Percentiles rank a stretch among this genome's conserved stretches.
These are phyloP conservation scores for Gnomoniopsis smithogilvyi DNA, from an alignment of 2,329 filamentous ascomycete genomes.

Conservation along the genomic window DNA sequence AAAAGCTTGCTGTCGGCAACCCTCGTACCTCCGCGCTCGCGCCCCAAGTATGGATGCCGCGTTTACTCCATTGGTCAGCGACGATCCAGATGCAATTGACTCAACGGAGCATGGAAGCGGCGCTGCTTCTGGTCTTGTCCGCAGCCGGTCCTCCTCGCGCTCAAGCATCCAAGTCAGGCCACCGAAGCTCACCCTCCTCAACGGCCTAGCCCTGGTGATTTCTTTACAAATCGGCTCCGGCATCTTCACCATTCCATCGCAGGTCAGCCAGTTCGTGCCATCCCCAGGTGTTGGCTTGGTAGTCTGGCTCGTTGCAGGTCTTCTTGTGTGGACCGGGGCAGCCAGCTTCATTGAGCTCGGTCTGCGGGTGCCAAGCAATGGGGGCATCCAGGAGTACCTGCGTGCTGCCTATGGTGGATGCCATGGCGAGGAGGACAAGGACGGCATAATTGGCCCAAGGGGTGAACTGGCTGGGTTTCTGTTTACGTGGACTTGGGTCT, in stretches of 20 bases:
- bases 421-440: not conserved
- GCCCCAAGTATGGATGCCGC: too few relatives aligned
- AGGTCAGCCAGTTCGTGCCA: conserved; percentile 38
- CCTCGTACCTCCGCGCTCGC: too few relatives aligned
- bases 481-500: conserved; percentile 41
- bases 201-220: conserved; percentile 40
- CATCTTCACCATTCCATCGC: conserved; percentile 42
- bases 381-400: conserved; percentile 44
- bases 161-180: too few relatives aligned
- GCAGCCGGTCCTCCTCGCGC: too few relatives aligned
- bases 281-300: conserved; percentile 39
- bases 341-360: conserved; percentile 45
- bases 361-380: conserved; percentile 39
- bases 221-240: conserved; percentile 45
- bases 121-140: too few relatives aligned
- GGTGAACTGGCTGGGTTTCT: conserved; percentile 37
- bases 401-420: conserved; percentile 33
- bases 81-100: too few relatives aligned
- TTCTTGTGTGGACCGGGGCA: conserved; percentile 45
- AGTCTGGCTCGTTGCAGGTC: conserved; percentile 39
- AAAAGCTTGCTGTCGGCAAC: too few relatives aligned
- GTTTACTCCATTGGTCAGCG: too few relatives aligned
- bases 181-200: conserved; percentile 22
- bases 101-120: too few relatives aligned
- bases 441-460: not conserved